Conservation (phyloP, 768 basidiomycete genomes). For the Kockovaella imperatae region DNA sequence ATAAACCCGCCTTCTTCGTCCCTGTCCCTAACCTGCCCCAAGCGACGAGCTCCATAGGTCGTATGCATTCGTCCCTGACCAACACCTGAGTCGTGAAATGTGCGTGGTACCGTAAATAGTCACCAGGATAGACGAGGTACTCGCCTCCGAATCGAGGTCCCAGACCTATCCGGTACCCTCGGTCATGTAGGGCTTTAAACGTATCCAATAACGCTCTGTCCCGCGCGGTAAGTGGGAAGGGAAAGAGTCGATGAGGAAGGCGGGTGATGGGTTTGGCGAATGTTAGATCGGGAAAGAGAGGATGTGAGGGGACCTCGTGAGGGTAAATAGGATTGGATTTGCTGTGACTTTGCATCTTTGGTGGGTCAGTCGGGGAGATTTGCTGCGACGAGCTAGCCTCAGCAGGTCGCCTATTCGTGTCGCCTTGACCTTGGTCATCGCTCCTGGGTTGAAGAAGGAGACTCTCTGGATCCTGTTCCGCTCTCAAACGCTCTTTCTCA, state of each 20-base stretch:
- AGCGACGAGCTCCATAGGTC: slow-evolving; percentile 90
- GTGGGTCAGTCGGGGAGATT: not conserved
- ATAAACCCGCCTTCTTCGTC: slow-evolving; percentile 88
- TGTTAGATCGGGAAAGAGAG: slow-evolving; percentile 11
- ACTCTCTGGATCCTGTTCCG: slow-evolving; percentile 5
- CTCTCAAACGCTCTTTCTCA: slow-evolving; percentile 20
- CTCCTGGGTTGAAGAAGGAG: slow-evolving; percentile 4
- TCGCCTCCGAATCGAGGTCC: slow-evolving; percentile 76
- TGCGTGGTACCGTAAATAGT: slow-evolving; percentile 91
- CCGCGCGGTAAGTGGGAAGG: slow-evolving; percentile 18
- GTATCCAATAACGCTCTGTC: slow-evolving; percentile 18
- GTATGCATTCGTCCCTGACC: slow-evolving; percentile 53
- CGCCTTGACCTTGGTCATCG: not conserved
- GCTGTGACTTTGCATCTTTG: not conserved
- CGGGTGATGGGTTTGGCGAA: slow-evolving; percentile 15
- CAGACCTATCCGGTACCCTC: slow-evolving; percentile 25
- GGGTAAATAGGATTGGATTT: slow-evolving; percentile 13
- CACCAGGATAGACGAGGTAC: slow-evolving; percentile 92
- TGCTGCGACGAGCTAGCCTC: not conserved
- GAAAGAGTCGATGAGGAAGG: slow-evolving; percentile 19
- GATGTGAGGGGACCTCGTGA: slow-evolving; percentile 24
- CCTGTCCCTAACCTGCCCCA: slow-evolving; percentile 92
- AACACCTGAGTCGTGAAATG: slow-evolving; percentile 85
- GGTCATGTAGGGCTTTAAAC: slow-evolving; percentile 16
- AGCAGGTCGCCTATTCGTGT: not conserved